Percentiles rank a stretch among this genome's conserved stretches.
These are phyloP conservation scores for Blepharisma japonicum DNA, from an alignment of 73 alveolate species.

Conservation along the genomic window DNA sequence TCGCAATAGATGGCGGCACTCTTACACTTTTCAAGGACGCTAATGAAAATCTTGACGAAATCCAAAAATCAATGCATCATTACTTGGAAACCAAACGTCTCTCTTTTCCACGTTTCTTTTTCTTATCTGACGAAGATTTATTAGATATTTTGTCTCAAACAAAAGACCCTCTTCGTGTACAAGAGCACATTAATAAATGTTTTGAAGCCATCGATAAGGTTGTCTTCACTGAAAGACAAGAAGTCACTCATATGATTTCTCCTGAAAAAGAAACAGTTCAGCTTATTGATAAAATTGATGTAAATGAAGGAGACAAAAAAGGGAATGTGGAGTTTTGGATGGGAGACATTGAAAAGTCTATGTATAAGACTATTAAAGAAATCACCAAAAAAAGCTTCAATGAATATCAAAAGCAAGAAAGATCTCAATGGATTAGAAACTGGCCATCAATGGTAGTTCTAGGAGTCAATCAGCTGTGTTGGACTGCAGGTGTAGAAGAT, in stretches of 20 bases:
- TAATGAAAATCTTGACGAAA: slow-evolving; percentile 92
- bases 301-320: slow-evolving; percentile 72
- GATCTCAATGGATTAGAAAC: slow-evolving; percentile 93
- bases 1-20: slow-evolving; percentile 62
- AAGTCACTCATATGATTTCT: slow-evolving; percentile 87
- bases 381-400: slow-evolving; percentile 77
- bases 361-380: slow-evolving; percentile 81
- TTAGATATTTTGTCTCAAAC: slow-evolving; percentile 95
- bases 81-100: slow-evolving; percentile 96
- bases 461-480: slow-evolving; percentile 90
- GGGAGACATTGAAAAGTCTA: slow-evolving; percentile 79
- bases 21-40: slow-evolving; percentile 75
- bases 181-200: slow-evolving; percentile 95
- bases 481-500: slow-evolving; percentile 99
- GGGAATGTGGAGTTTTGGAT: slow-evolving; percentile 96
- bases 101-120: slow-evolving; percentile 93
- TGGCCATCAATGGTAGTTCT: slow-evolving; percentile 97
- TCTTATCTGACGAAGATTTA: slow-evolving; percentile 96
- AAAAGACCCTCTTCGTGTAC: slow-evolving; percentile 93
- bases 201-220: slow-evolving; percentile 95
- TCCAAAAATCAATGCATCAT: slow-evolving; percentile 94
- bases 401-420: slow-evolving; percentile 69
- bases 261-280: slow-evolving; percentile 92
- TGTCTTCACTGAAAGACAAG: slow-evolving; percentile 78
- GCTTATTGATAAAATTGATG: slow-evolving; percentile 76